Evolutionary conservation across 2,329 filamentous ascomycete genomes (phyloP).

Genomic region (Bipolaris bicolor): DNA sequence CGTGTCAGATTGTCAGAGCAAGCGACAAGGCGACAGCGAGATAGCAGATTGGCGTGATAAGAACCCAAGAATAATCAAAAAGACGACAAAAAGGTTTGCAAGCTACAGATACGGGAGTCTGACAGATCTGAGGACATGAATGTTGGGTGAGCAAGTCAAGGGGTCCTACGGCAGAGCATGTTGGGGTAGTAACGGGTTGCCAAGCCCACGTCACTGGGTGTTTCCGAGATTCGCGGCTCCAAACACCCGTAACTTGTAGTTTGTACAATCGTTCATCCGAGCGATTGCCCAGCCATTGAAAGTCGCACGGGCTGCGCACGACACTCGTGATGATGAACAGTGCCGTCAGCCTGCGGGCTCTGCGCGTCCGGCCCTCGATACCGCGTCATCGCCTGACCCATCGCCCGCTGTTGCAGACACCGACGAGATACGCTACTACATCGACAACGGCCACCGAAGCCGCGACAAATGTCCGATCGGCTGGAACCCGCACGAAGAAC

Average conservation of each 20-base stretch:
- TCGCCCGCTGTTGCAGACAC: slow-evolving; percentile 20
- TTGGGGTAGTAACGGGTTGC: not conserved
- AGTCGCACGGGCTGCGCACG: slow-evolving; percentile 25
- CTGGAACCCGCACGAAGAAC: slow-evolving; percentile 56
- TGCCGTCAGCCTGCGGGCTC: slow-evolving; percentile 37
- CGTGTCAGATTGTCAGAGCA: not conserved
- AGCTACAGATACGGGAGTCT: not conserved
- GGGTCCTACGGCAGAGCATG: not conserved
- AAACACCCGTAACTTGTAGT: not conserved
- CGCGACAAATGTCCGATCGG: slow-evolving; percentile 47
- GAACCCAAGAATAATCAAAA: not conserved
- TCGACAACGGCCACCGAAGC: slow-evolving; percentile 25
- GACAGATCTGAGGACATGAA: not conserved
- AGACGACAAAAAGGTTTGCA: too few relatives aligned
- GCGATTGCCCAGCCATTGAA: slow-evolving; percentile 29
- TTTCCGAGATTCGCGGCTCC: slow-evolving; percentile 6
- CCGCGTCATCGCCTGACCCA: slow-evolving; percentile 23
- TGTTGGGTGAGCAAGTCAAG: not conserved
- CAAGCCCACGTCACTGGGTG: slow-evolving; percentile 17
- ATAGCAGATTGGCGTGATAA: not conserved
- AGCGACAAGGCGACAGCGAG: not conserved
- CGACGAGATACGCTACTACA: slow-evolving; percentile 33
- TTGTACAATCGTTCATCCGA: slow-evolving; percentile 4
- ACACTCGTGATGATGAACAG: slow-evolving; percentile 32
- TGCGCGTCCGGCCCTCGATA: slow-evolving; percentile 35